phyloP scores from a whole-genome alignment of 2,329 filamentous ascomycete genomes.

The Xylariaceae sp. region DNA sequence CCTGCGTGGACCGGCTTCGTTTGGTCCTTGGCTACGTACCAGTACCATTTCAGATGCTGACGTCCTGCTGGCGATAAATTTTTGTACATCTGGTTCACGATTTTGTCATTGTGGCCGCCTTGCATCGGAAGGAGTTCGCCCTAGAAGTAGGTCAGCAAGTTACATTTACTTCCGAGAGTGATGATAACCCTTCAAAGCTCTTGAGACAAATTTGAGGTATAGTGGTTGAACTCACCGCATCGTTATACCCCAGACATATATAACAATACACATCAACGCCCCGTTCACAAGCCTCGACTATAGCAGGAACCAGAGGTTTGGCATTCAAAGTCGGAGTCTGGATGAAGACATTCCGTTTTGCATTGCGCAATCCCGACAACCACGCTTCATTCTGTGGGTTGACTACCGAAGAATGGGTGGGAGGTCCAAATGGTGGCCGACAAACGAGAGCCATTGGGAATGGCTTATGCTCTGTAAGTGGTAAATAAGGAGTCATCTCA shows the following conservation, averaged over 20 bases:
- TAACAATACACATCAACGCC: constrained; percentile 67
- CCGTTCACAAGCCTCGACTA: constrained; percentile 61
- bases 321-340: constrained; percentile 77
- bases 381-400: constrained; percentile 75
- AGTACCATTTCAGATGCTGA: constrained; percentile 56
- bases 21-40: constrained; percentile 74
- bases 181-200: too few relatives aligned
- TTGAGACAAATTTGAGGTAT: too few relatives aligned
- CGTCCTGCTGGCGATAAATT: constrained; percentile 47
- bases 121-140: constrained; percentile 73
- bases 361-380: constrained; percentile 65
- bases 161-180: not conserved
- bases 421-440: constrained; percentile 61
- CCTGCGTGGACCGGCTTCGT: constrained; percentile 61
- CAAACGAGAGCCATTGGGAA: constrained; percentile 71
- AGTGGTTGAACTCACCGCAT: constrained; percentile 54
- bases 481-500: constrained; percentile 64
- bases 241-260: constrained; percentile 75
- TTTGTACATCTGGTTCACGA: constrained; percentile 56
- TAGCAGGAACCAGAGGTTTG: constrained; percentile 58
- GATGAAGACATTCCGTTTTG: constrained; percentile 64
- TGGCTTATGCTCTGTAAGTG: constrained; percentile 47
- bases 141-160: constrained; percentile 23
- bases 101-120: constrained; percentile 72
- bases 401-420: constrained; percentile 56